These are phyloP conservation scores for Tuber magnatum DNA, from an alignment of 495 filamentous ascomycete genomes.

Conservation along the genomic window DNA sequence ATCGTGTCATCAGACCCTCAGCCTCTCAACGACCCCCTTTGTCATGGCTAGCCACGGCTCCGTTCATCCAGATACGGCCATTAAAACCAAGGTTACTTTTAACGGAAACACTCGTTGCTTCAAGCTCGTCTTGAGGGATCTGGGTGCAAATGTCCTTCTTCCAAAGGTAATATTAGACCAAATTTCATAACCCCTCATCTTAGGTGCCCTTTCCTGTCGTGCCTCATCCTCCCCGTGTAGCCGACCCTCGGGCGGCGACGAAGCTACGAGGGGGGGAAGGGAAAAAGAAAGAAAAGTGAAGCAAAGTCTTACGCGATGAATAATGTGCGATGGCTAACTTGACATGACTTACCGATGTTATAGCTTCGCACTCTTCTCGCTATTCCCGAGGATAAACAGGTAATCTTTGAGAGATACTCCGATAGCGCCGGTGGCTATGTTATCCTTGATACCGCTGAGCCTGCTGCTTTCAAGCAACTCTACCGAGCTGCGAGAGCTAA, in stretches of 20 bases:
- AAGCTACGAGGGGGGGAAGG: neutral
- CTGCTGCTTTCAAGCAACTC: constrained; percentile 88
- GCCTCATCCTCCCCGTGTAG: constrained; percentile 10
- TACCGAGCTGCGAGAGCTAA: constrained; percentile 97
- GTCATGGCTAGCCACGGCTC: constrained; percentile 50
- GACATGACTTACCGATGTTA: constrained; percentile 7
- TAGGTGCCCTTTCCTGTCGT: neutral
- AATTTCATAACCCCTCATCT: constrained; percentile 7
- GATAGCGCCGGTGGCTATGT: constrained; percentile 82
- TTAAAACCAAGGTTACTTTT: constrained; percentile 77
- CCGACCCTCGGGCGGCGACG: neutral
- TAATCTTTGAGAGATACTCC: constrained; percentile 88
- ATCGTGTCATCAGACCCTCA: constrained; percentile 15
- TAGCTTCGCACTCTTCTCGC: constrained; percentile 70
- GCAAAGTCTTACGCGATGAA: neutral
- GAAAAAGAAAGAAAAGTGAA: neutral
- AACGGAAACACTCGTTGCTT: constrained; percentile 69
- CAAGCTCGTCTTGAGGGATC: constrained; percentile 80
- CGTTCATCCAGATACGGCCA: constrained; percentile 63
- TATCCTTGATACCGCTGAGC: constrained; percentile 67
- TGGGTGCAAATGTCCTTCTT: constrained; percentile 67
- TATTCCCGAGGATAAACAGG: constrained; percentile 59
- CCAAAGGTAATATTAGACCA: constrained; percentile 57
- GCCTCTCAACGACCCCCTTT: constrained; percentile 13
- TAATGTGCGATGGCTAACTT: neutral